These are phyloP conservation scores for Aspergillus glaucus DNA, from an alignment of 2,329 filamentous ascomycete species.

Conservation along the genomic window DNA sequence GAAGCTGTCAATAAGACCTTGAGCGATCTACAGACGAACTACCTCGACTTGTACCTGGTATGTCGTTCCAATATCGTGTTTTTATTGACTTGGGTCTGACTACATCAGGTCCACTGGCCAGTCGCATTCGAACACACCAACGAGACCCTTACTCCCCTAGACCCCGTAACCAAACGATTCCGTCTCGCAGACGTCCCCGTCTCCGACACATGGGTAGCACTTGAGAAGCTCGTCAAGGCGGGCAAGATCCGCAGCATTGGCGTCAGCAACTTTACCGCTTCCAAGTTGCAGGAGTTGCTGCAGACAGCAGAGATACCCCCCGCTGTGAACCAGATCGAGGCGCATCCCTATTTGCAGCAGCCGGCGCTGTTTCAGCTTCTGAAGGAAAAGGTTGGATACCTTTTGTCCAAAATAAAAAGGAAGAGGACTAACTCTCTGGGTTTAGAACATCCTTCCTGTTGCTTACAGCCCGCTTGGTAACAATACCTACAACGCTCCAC, in stretches of 20 bases:
- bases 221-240: conserved; percentile 29
- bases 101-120: conserved; percentile 28
- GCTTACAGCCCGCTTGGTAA: conserved; percentile 58
- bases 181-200: conserved; percentile 21
- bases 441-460: conserved; percentile 44
- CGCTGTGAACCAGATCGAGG: conserved; percentile 61
- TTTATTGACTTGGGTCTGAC: not conserved
- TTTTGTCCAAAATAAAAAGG: not conserved
- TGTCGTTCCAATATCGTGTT: conserved; percentile 22
- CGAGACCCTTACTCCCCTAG: conserved; percentile 21
- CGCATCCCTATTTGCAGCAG: conserved; percentile 60
- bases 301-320: conserved; percentile 47
- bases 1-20: conserved; percentile 45
- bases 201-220: conserved; percentile 29
- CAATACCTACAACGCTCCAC: conserved; percentile 28
- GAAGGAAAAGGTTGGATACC: conserved; percentile 41
- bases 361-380: conserved; percentile 48
- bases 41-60: conserved; percentile 49
- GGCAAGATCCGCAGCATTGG: conserved; percentile 33
- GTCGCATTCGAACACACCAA: conserved; percentile 25
- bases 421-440: too few species aligned
- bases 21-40: conserved; percentile 46
- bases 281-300: conserved; percentile 22
- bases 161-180: conserved; percentile 22
- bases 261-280: conserved; percentile 37